These are phyloP conservation scores for Metschnikowia gelsemii DNA, from an alignment of 805 yeast species.

Conservation along the genomic window DNA sequence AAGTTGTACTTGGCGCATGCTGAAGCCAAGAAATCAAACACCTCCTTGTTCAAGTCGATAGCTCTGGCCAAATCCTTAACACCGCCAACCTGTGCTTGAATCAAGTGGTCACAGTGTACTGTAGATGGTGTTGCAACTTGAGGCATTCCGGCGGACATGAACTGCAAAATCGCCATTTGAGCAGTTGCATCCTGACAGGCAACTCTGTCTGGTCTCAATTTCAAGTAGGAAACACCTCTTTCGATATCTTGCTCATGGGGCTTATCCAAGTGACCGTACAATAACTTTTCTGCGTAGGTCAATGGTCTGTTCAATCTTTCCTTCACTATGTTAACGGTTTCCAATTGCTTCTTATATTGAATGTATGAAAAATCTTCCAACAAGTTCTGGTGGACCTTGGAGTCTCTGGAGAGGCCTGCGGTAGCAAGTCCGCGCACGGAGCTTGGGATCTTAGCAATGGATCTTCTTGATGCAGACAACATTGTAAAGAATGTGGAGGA, in stretches of 20 bases:
- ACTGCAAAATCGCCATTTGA: slow-evolving; percentile 95
- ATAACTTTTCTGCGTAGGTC: slow-evolving; percentile 92
- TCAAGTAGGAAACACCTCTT: slow-evolving; percentile 89
- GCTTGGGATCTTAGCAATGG: slow-evolving; percentile 24
- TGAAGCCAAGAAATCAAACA: slow-evolving; percentile 83
- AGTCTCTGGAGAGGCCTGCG: slow-evolving; percentile 24
- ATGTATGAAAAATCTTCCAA: slow-evolving; percentile 82
- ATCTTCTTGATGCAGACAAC: slow-evolving; percentile 45
- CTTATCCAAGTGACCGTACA: slow-evolving; percentile 91
- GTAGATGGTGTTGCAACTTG: slow-evolving; percentile 93
- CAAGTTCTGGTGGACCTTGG: slow-evolving; percentile 57
- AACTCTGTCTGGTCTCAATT: slow-evolving; percentile 95
- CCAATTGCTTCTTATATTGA: slow-evolving; percentile 87
- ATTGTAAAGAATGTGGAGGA: slow-evolving; percentile 21
- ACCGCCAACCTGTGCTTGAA: slow-evolving; percentile 94
- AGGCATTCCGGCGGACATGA: slow-evolving; percentile 92
- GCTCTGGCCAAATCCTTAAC: slow-evolving; percentile 81
- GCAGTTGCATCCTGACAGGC: slow-evolving; percentile 99
- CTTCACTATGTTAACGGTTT: slow-evolving; percentile 82
- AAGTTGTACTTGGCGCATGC: slow-evolving; percentile 94
- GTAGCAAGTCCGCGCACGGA: slow-evolving; percentile 25
- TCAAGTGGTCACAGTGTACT: slow-evolving; percentile 96
- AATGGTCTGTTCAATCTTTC: slow-evolving; percentile 82
- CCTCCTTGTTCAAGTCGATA: slow-evolving; percentile 87
- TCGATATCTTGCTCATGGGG: slow-evolving; percentile 83